A percentile compares a stretch with the other conserved stretches of the same genome.
These are phyloP conservation scores for Pleurotus ostreatus DNA, from an alignment of 768 basidiomycete genomes.

Conservation along the genomic window DNA sequence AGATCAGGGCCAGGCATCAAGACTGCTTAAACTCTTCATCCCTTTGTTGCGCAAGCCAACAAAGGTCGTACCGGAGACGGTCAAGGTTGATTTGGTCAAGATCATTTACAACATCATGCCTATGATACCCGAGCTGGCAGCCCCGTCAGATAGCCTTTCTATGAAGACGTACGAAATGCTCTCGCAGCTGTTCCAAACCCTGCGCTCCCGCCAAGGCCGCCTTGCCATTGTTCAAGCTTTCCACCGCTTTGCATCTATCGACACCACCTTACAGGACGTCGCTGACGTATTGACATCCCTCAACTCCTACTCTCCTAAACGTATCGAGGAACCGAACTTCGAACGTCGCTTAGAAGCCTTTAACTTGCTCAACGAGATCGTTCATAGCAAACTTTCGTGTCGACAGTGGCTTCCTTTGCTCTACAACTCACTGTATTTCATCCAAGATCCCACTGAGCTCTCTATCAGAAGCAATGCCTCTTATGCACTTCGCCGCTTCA, in stretches of 20 bases:
- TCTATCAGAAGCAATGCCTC: constrained; percentile 82
- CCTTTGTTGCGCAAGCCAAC: constrained; percentile 78
- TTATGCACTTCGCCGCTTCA: constrained; percentile 69
- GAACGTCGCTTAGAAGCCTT: constrained; percentile 80
- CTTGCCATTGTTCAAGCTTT: constrained; percentile 65
- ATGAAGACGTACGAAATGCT: constrained; percentile 60
- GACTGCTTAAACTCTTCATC: constrained; percentile 66
- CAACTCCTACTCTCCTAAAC: constrained; percentile 81
- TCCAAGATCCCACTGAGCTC: constrained; percentile 88
- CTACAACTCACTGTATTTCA: constrained; percentile 78
- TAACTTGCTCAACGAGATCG: constrained; percentile 63
- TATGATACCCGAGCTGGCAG: constrained; percentile 59
- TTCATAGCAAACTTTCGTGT: constrained; percentile 45
- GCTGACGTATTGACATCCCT: constrained; percentile 59
- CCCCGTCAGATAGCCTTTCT: constrained; percentile 39
- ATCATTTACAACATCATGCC: constrained; percentile 65
- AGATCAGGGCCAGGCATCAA: constrained; percentile 67
- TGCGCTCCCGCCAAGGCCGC: constrained; percentile 70
- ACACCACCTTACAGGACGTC: constrained; percentile 41
- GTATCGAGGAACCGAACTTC: constrained; percentile 91
- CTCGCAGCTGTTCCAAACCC: constrained; percentile 70
- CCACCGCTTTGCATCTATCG: constrained; percentile 38
- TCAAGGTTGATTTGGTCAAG: constrained; percentile 77
- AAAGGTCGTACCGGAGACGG: constrained; percentile 77
- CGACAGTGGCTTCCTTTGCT: constrained; percentile 79